Percentiles rank a stretch among this genome's conserved stretches.
Evolutionary conservation across 2,329 filamentous ascomycete species (phyloP).

Genomic region (Huntiella omanensis): DNA sequence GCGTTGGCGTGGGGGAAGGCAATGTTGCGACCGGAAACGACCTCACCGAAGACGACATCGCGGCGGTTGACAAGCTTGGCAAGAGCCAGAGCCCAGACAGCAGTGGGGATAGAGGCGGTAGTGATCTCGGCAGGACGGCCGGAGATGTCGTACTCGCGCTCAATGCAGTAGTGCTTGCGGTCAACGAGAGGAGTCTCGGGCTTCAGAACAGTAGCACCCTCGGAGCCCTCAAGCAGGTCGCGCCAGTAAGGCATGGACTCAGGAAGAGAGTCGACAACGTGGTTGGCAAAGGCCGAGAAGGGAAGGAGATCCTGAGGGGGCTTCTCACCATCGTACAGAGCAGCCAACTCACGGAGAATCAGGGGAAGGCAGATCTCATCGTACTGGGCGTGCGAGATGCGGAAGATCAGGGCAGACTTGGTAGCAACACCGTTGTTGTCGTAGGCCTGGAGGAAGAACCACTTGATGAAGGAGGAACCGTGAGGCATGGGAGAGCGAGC

Average conservation of each 20-base stretch:
- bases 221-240: conserved; percentile 35
- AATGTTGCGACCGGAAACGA: conserved; percentile 44
- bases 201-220: conserved; percentile 23
- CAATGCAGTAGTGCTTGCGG: conserved; percentile 23
- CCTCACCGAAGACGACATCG: conserved; percentile 47
- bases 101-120: conserved; percentile 45
- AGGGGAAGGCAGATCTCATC: conserved; percentile 47
- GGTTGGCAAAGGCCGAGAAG: conserved; percentile 28
- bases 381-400: conserved; percentile 51
- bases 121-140: conserved; percentile 35
- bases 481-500: conserved; percentile 34
- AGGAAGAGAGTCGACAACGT: conserved; percentile 24
- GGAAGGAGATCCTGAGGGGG: conserved; percentile 17
- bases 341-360: conserved; percentile 41
- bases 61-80: conserved; percentile 30
- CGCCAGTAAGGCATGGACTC: conserved; percentile 42
- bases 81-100: conserved; percentile 45
- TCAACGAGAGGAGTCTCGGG: conserved; percentile 21
- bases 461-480: conserved; percentile 42
- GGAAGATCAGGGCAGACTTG: conserved; percentile 31
- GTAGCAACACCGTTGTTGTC: conserved; percentile 13
- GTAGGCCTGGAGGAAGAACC: conserved; percentile 28
- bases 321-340: conserved; percentile 20
- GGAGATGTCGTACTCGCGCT: conserved; percentile 26
- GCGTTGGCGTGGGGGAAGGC: conserved; percentile 30